Percentiles rank a stretch among this genome's conserved stretches.
Conservation (phyloP, 176 grass and related monocot genomes). For the Saccharum officinarum region DNA sequence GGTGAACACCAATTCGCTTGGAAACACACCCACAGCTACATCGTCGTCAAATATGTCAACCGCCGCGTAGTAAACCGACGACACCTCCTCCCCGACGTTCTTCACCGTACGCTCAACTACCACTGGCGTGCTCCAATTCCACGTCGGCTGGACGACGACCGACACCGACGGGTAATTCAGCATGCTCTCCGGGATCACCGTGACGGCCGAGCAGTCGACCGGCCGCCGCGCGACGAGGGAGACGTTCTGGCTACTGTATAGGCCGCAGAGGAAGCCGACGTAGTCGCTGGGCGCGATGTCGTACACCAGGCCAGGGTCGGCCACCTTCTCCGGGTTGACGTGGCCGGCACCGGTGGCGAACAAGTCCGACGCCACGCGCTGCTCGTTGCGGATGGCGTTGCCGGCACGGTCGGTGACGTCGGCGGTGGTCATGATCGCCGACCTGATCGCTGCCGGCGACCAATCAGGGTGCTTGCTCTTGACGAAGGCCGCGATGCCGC, state of each 20-base stretch:
- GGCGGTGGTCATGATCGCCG: background rate
- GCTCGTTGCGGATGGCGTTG: background rate
- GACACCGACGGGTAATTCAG: constrained; percentile 64
- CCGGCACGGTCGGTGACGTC: background rate
- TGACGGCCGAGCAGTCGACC: constrained; percentile 30
- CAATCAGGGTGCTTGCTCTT: background rate
- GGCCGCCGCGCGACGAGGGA: background rate
- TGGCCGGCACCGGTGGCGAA: background rate
- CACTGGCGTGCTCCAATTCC: background rate
- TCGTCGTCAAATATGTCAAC: background rate
- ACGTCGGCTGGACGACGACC: background rate
- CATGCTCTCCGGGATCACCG: constrained; percentile 7
- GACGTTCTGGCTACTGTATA: background rate
- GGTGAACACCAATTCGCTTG: background rate
- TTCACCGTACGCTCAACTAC: constrained; percentile 27
- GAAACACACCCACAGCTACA: background rate
- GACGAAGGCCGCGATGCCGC: background rate
- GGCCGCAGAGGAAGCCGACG: background rate
- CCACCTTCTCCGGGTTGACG: background rate
- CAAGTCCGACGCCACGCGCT: background rate
- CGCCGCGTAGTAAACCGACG: background rate
- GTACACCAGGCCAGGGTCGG: background rate
- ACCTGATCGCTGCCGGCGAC: background rate
- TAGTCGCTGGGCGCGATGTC: background rate
- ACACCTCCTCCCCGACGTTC: constrained; percentile 42